Conservation (phyloP, 225 moss, liverwort and hornwort species). For the Sphagnum tenellum region DNA sequence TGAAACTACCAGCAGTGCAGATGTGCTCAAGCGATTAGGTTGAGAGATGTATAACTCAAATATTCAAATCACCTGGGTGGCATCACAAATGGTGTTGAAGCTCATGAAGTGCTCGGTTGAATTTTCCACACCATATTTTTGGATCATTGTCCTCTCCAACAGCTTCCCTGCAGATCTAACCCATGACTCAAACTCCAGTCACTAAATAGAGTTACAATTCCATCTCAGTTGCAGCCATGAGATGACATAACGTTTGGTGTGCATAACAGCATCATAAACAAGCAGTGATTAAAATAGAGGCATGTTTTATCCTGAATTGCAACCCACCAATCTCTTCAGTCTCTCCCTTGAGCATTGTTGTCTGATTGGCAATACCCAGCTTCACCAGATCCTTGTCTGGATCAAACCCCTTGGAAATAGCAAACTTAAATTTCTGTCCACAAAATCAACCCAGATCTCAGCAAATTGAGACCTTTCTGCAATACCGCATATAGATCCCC, state of each 20-base stretch:
- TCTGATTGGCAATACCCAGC: constrained; percentile 92
- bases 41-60: background rate
- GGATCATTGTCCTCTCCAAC: constrained; percentile 84
- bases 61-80: constrained; percentile 54
- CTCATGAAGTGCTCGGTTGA: constrained; percentile 80
- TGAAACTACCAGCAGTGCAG: background rate
- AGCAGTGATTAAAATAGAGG: background rate
- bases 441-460: background rate
- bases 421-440: constrained; percentile 66
- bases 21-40: background rate
- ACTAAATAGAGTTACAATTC: background rate
- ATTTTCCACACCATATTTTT: constrained; percentile 74
- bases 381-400: constrained; percentile 70
- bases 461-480: too few species aligned
- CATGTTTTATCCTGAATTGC: background rate
- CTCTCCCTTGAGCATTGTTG: constrained; percentile 96
- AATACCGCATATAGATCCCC: too few species aligned
- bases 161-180: constrained; percentile 44
- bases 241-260: too few species aligned
- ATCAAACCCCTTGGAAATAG: constrained; percentile 61
- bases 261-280: background rate
- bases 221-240: too few species aligned
- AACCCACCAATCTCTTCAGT: constrained; percentile 72
- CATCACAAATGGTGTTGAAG: constrained; percentile 98
- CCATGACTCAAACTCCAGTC: background rate